Conservation (phyloP, 2,329 filamentous ascomycete species). For the Fusarium proliferatum region DNA sequence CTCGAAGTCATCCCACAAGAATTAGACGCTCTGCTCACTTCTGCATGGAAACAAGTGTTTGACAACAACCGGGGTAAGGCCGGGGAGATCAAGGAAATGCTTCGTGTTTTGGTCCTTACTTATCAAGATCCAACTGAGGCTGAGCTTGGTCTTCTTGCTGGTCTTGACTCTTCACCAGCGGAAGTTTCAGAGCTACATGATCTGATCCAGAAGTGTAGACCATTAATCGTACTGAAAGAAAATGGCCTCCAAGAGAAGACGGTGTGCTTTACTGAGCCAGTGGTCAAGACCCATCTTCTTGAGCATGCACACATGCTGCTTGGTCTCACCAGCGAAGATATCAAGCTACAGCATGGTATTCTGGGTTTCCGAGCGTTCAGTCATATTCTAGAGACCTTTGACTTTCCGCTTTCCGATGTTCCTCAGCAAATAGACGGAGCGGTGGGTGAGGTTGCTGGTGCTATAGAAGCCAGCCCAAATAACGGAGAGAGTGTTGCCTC, state of each 20-base stretch:
- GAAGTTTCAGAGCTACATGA: slow-evolving; percentile 49
- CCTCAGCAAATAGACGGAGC: not conserved
- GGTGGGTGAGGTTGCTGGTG: not conserved
- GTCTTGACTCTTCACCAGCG: slow-evolving; percentile 47
- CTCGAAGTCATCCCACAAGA: slow-evolving; percentile 55
- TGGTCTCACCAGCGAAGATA: slow-evolving; percentile 52
- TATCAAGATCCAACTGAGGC: slow-evolving; percentile 54
- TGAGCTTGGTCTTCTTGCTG: slow-evolving; percentile 53
- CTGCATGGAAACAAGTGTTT: slow-evolving; percentile 54
- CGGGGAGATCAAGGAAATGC: slow-evolving; percentile 56
- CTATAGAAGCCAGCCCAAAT: not conserved
- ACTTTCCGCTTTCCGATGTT: slow-evolving; percentile 35
- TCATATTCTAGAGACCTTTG: slow-evolving; percentile 51
- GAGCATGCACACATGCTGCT: slow-evolving; percentile 51
- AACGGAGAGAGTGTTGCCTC: slow-evolving; percentile 21
- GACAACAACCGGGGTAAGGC: slow-evolving; percentile 45
- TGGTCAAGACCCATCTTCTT: slow-evolving; percentile 54
- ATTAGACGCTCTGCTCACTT: slow-evolving; percentile 50
- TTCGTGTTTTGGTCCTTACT: slow-evolving; percentile 54
- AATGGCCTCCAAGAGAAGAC: slow-evolving; percentile 32
- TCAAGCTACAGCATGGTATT: slow-evolving; percentile 56
- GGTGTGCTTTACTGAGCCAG: slow-evolving; percentile 26
- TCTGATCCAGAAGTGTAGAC: slow-evolving; percentile 54
- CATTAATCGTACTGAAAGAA: slow-evolving; percentile 45
- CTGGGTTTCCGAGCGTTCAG: slow-evolving; percentile 53